Evolutionary conservation across 768 basidiomycete genomes (phyloP), one percentile per base, ranked within the genome.

Genomic region (Amanita phalloides): DNA sequence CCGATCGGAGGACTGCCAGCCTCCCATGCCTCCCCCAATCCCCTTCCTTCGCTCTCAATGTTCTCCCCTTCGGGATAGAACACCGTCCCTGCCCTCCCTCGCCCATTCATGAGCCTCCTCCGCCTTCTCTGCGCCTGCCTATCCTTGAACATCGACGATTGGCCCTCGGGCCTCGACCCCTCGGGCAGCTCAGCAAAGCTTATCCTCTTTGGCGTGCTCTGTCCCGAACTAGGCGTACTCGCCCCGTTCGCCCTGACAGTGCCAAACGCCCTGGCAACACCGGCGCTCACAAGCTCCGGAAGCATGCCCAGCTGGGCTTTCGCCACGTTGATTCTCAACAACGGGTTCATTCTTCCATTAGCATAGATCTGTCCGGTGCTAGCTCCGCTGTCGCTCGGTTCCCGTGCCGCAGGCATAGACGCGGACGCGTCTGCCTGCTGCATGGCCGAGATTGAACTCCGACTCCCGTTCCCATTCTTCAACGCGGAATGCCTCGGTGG

Each of bases 131-230:
- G 65, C 45, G 61, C 55, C 48, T 66, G 65, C 56, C 67, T 68
- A 50, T 64, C 59, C 57, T 67, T 67, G 45, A 70, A 62, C 55
- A 66, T 68, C 46, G 61, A 58, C 50, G 69, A 65, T 45, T 48
- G 57, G 33, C 55, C 63, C 13, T 60, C 65, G 48, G 66, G 65
- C 7, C 65, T 61, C 48, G 56, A 54, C 33, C 80, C 77, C 64
- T 87, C 86, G 0, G 86, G 85, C 45, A 84, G 69, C 66, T 81
- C 74, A 33, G 85, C 85, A 56, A 90, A 90, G 54, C 81, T 85
- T 39, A 90, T 88, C n/a, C 81, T 73, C 57, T 85, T 88, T 7
- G 86, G 84, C 10, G 86, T 68, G 61, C 78, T 66, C 53, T 66
- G 53, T 48, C 76, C 71, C 48, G 77, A 81, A 42, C 77, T 74